Evolutionary conservation across 805 yeast species (phyloP).

Genomic region (Kuraishia ogatae): DNA sequence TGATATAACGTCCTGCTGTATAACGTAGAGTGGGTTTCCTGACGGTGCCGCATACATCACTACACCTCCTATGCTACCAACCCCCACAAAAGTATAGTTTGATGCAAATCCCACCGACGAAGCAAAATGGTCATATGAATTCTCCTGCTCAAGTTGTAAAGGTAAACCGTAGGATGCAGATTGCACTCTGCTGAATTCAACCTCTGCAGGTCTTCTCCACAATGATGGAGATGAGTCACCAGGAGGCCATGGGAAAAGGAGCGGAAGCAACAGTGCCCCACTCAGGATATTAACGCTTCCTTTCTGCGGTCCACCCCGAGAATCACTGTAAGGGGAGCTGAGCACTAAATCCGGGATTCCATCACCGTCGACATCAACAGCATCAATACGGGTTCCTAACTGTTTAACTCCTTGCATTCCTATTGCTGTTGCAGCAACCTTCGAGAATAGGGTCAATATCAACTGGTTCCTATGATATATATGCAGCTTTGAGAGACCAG

Average conservation of each 20-base stretch:
- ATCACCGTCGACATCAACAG: slow-evolving; percentile 24
- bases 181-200: slow-evolving; percentile 3
- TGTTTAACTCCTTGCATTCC: slow-evolving; percentile 35
- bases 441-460: slow-evolving; percentile 18
- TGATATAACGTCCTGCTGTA: background rate
- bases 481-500: slow-evolving; percentile 39
- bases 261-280: slow-evolving; percentile 10
- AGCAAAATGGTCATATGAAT: slow-evolving; percentile 35
- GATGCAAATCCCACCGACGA: slow-evolving; percentile 19
- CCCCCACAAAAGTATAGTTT: slow-evolving; percentile 23
- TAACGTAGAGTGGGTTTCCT: background rate
- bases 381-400: slow-evolving; percentile 22
- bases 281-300: slow-evolving; percentile 28
- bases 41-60: slow-evolving; percentile 21
- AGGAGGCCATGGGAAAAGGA: background rate
- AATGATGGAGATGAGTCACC: background rate
- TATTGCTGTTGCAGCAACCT: slow-evolving; percentile 16
- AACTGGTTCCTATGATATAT: slow-evolving; percentile 21
- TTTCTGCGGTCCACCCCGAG: slow-evolving; percentile 16
- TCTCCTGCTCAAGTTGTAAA: slow-evolving; percentile 2
- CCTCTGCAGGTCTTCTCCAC: slow-evolving; percentile 4
- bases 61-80: slow-evolving; percentile 29
- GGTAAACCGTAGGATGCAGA: slow-evolving; percentile 12
- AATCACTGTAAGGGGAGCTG: slow-evolving; percentile 29
- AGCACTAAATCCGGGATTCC: slow-evolving; percentile 33